phyloP scores from a whole-genome alignment of 2,329 filamentous ascomycete species.

The Hypoxylon sp. region DNA sequence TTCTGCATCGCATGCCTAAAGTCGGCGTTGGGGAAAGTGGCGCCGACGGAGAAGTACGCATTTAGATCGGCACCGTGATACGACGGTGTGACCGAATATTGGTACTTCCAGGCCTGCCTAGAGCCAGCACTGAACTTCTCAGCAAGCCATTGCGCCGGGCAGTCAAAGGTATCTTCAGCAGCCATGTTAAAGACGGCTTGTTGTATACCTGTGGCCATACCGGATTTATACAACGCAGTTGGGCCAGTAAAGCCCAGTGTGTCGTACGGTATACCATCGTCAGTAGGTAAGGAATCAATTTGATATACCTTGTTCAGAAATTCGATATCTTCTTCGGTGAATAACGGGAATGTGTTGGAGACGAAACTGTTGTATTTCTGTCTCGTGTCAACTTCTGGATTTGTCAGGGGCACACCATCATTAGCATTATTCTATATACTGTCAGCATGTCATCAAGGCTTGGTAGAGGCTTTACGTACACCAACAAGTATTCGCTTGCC shows the following conservation, averaged over 20 bases:
- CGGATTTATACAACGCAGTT: conserved; percentile 63
- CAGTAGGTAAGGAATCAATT: conserved; percentile 35
- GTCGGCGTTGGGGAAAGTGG: conserved; percentile 51
- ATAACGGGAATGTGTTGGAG: conserved; percentile 47
- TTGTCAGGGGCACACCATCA: conserved; percentile 54
- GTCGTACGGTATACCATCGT: conserved; percentile 52
- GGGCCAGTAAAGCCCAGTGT: conserved; percentile 56
- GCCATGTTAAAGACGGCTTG: conserved; percentile 64
- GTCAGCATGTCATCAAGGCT: conserved; percentile 13
- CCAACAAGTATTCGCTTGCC: conserved; percentile 50
- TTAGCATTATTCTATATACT: conserved; percentile 54
- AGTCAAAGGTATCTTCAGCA: conserved; percentile 65
- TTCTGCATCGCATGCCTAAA: conserved; percentile 59
- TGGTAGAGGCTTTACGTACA: conserved; percentile 22
- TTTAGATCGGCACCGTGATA: conserved; percentile 56
- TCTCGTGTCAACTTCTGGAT: conserved; percentile 50
- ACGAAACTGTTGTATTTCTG: conserved; percentile 50
- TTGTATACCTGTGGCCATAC: conserved; percentile 63
- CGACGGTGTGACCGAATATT: conserved; percentile 57
- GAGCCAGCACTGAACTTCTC: conserved; percentile 58
- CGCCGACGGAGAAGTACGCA: conserved; percentile 54
- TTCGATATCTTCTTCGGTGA: conserved; percentile 40
- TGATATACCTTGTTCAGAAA: conserved; percentile 44
- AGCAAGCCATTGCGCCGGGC: conserved; percentile 66
- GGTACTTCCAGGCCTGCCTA: conserved; percentile 60